phyloP scores from a whole-genome alignment of 371 early-diverging fungal species.

The Mucor lusitanicus region DNA sequence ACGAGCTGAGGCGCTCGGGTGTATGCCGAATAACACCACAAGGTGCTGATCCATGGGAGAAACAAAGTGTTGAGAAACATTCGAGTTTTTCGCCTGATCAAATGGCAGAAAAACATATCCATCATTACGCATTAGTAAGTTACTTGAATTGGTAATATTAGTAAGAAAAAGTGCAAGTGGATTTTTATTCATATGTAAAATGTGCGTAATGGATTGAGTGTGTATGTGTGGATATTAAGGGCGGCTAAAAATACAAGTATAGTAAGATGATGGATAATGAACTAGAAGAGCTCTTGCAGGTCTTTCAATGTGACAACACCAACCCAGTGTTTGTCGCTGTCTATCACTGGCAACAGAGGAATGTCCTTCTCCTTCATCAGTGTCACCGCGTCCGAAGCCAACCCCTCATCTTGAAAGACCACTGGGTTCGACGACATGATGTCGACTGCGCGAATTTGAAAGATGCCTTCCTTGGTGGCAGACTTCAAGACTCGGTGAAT shows the following conservation, averaged over 20 bases:
- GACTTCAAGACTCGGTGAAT: slow-evolving; percentile 41
- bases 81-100: background rate
- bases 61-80: background rate
- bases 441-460: slow-evolving; percentile 40
- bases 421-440: slow-evolving; percentile 42
- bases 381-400: slow-evolving; percentile 43
- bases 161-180: background rate
- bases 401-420: slow-evolving; percentile 25
- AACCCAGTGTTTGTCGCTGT: slow-evolving; percentile 26
- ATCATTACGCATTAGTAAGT: no score
- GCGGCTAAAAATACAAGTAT: background rate
- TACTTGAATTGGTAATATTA: background rate
- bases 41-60: no score
- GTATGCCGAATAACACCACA: no score
- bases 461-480: slow-evolving; percentile 35
- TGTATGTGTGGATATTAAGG: background rate
- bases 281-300: slow-evolving; percentile 43
- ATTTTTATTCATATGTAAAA: background rate
- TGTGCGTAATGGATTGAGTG: background rate
- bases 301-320: slow-evolving; percentile 50
- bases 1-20: no score
- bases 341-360: slow-evolving; percentile 43
- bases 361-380: slow-evolving; percentile 33
- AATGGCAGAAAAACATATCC: no score
- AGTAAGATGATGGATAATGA: slow-evolving; percentile 4